phyloP scores from a whole-genome alignment of 371 early-diverging fungal species.

The Capillidium heterosporum region DNA sequence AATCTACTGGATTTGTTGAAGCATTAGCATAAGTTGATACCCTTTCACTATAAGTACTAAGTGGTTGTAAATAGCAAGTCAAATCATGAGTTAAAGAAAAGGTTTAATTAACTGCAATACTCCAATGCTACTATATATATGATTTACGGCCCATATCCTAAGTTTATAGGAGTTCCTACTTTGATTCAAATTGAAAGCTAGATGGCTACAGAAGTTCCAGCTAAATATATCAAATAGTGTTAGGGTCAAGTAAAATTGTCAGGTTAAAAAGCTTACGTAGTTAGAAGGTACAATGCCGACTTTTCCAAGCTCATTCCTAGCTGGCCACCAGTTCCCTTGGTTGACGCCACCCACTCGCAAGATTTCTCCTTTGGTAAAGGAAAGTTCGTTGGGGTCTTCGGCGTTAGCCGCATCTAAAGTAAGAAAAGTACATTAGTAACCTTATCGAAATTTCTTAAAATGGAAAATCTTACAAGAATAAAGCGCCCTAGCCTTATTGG shows the following conservation, averaged over 20 bases:
- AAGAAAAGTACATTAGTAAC: neutral
- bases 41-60: no score
- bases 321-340: conserved; percentile 95
- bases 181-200: no score
- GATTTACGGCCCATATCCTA: no score
- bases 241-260: neutral
- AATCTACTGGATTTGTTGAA: no score
- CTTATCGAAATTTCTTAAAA: neutral
- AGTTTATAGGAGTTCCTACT: no score
- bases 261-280: conserved; percentile 22
- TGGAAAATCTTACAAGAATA: conserved; percentile 4
- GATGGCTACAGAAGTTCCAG: no score
- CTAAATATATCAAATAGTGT: neutral
- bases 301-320: conserved; percentile 54
- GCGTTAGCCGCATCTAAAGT: conserved; percentile 57
- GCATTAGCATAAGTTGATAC: no score
- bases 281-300: conserved; percentile 90
- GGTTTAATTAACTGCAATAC: no score
- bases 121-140: no score
- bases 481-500: neutral
- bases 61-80: no score
- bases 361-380: conserved; percentile 66
- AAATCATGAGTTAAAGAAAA: no score
- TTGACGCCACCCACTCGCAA: conserved; percentile 74
- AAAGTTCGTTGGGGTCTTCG: conserved; percentile 82